Base-by-base conservation (phyloP, 2,329 filamentous ascomycete species). In the Podosphaera fusca region DNA sequence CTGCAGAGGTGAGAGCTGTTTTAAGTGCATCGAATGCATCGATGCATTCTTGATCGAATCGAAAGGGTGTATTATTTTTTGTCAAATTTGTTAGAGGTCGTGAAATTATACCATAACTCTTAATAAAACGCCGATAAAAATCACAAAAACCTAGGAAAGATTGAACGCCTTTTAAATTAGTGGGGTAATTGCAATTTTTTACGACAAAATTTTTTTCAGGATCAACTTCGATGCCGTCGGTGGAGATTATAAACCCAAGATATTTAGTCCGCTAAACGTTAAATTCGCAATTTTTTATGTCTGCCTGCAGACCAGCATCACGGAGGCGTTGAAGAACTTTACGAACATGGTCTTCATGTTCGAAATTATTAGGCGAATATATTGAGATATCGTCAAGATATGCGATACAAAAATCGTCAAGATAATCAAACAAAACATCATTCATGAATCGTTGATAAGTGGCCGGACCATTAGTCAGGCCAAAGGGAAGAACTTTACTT, bases 371-470 rank as follows among this genome's bases (percentile, higher is more conserved):
- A 21, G 21, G 21, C 21, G 21, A 21, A 21, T 21, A 21, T 21
- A 21, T 21, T 21, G 21, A 21, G 21, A 21, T 21, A 21, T 21
- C 21, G 21, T 21, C 21, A 21, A 21, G 21, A 21, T 21, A 21
- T 21, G 21, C 21, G 21, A 21, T 21, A 21, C 21, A 21, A 21
- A 21, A 21, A 21, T 21, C 21, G 21, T 21, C 21, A 1, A 21
- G 21, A 21, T 21, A 21, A 21, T 21, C 21, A 21, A 21, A 21
- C 21, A 21, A 21, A 21, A 21, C 21, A 21, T 21, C 21, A 21
- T 21, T 21, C 1, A 59, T 59, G 45, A 55, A 57, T 2, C 21
- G 10, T 47, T 59, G 49, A 29, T 54, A 59, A 14, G 49, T 55
- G 7, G 49, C 34, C 3, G 50, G 55, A 8, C 31, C 36, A 49